Percentiles rank a stretch among this genome's conserved stretches.
phyloP scores from a whole-genome alignment of 768 basidiomycete genomes.

The Pholiota conissans region DNA sequence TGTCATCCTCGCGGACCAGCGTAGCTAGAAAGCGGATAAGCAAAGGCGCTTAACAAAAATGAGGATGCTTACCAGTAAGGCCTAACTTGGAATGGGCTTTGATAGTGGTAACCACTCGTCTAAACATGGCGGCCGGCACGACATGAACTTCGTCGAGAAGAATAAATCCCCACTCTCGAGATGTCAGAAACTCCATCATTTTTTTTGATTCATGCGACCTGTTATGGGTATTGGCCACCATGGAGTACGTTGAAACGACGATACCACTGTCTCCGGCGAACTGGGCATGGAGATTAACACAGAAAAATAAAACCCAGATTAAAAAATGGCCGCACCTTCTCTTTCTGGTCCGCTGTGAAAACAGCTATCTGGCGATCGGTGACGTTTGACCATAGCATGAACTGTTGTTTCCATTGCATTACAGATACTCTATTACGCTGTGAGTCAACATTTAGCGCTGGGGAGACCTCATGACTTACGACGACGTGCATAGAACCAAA shows the following conservation, averaged over 20 bases:
- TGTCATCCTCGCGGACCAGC: constrained; percentile 97
- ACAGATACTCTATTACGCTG: constrained; percentile 69
- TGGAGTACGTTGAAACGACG: constrained; percentile 98
- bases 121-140: constrained; percentile 98
- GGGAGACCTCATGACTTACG: constrained; percentile 51
- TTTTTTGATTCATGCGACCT: constrained; percentile 99
- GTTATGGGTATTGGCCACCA: constrained; percentile 99
- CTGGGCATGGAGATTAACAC: constrained; percentile 36
- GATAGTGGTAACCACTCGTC: constrained; percentile 95
- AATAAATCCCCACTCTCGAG: constrained; percentile 99
- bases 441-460: constrained; percentile 6
- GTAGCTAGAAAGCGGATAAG: constrained; percentile 59
- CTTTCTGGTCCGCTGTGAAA: constrained; percentile 97
- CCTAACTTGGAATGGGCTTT: constrained; percentile 99
- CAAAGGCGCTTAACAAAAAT: not conserved
- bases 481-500: constrained; percentile 95
- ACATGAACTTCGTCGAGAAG: constrained; percentile 98
- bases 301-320: constrained; percentile 1
- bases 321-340: constrained; percentile 59
- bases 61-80: constrained; percentile 69
- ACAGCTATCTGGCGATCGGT: constrained; percentile 95
- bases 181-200: constrained; percentile 99
- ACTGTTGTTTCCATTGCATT: constrained; percentile 99
- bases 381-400: constrained; percentile 98
- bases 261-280: constrained; percentile 98